Conservation (phyloP, 345 rosid genomes). For the Clarkia xantiana region DNA sequence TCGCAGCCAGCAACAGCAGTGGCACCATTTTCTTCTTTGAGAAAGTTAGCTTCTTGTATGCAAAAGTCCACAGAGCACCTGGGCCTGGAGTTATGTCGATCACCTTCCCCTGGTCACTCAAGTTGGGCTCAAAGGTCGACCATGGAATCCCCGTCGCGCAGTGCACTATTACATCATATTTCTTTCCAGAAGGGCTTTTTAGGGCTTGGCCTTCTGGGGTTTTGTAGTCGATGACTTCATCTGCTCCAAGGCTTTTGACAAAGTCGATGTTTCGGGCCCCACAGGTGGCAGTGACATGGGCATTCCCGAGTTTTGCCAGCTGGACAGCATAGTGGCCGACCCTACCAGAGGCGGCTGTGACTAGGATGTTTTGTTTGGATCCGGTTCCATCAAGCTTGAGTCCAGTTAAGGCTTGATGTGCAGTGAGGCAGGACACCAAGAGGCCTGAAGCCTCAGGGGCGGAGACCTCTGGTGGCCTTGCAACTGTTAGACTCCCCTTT, state of each 20-base stretch:
- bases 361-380: conserved; percentile 33
- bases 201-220: conserved; percentile 60
- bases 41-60: conserved; percentile 34
- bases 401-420: conserved; percentile 40
- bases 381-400: conserved; percentile 54
- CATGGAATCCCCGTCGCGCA: conserved; percentile 50
- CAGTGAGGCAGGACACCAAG: conserved; percentile 56
- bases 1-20: conserved; percentile 17
- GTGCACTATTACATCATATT: conserved; percentile 63
- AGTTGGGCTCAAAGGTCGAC: conserved; percentile 51
- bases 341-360: conserved; percentile 76
- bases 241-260: too few species aligned
- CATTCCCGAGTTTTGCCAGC: conserved; percentile 57
- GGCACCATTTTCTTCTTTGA: conserved; percentile 64
- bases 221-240: too few species aligned
- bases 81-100: conserved; percentile 39
- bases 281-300: too few species aligned
- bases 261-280: too few species aligned
- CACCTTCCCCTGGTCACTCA: conserved; percentile 46
- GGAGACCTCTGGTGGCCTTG: conserved; percentile 48
- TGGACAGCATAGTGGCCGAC: conserved; percentile 77
- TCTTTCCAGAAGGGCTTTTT: conserved; percentile 53
- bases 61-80: conserved; percentile 27
- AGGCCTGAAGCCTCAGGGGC: conserved; percentile 57
- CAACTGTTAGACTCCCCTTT: conserved; percentile 34